Base-by-base conservation (phyloP, 352 stramenopile species). In the Pythium dissotocum region DNA sequence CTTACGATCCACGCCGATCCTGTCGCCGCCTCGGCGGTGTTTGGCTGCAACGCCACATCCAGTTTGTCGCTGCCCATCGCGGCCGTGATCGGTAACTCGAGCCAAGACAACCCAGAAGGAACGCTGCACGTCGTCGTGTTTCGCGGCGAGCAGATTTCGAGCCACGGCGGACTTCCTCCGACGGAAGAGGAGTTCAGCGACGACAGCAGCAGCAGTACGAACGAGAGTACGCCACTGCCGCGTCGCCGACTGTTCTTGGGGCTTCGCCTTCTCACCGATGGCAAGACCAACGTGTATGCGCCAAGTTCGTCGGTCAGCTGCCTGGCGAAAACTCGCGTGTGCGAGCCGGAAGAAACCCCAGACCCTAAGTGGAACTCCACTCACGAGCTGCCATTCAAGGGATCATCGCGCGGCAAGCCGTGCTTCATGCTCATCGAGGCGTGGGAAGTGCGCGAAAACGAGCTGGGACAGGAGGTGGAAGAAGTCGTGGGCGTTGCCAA, bases 401-500 rank as follows among this genome's bases (percentile, higher is more conserved):
- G 87, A n/a, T 88, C 77, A 21, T 82, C 83, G 13, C 72, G 82
- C 35, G 85, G 85, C 8, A 94, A 94, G 59, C 85, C 88, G 13
- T 95, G 88, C 52, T 95, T 95, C 38, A 92, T 95, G 80, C 69
- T 95, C 46, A 93, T 95, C 48, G 88, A 95, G 66, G 88, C 86
- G 2, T 95, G 88, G 88, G 80, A 91, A 72, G 75, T 90, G n/a
- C 68, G 79, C 28, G 60, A 71, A 36, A 59, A 73, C 2, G 77
- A 81, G 32, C 58, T 78, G n/a, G 76, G 73, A 3, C 33, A 61
- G 3, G 72, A 84, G 4, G 73, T 78, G 4, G 88, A 96, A 58
- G 83, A 90, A 64, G 67, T 96, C 32, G 64, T 96, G 32, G 88
- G 87, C 24, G 87, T 96, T 9, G 87, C 87, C 24, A 96, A 95